Evolutionary conservation across 2,329 filamentous ascomycete genomes (phyloP), one percentile per base, ranked within the genome.

Genomic region (Fusarium sp.): DNA sequence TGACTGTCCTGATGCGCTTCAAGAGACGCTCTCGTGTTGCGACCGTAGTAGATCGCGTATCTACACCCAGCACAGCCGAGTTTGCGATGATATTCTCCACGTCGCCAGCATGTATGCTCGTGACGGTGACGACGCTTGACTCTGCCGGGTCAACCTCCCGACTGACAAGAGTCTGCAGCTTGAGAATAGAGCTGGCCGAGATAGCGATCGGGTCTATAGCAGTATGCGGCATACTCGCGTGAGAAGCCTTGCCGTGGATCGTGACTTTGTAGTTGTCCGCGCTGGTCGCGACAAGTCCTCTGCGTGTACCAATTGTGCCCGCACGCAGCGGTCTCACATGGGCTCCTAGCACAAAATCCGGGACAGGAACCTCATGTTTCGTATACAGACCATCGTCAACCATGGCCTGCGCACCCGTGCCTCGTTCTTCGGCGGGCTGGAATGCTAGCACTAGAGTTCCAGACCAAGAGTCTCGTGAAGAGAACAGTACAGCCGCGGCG

Each of bases 361-460:
- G 76, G 0, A 75, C 10, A 0, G 75, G 75, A 5, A 72, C 51
- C 0, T 5, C 15, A 7, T 61, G 57, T 0, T 50, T 54, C 1
- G 64, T 64, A 43, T 73, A 78, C 3, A 78, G 65, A 0, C 75
- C 76, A 13, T 73, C 75, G 2, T 77, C 73, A 0, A 77, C 67
- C 76, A 79, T 78, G 7, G 67, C 69, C 15, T 72, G 63, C 0
- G 88, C 88, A 0, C 88, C 88, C 0, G 77, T 79, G 0, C 82
- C 86, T 2, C 82, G 78, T 71, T 91, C 88, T 70, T 91, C 88
- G 2, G 84, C 82, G 0, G 88, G 88, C 66, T 91, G 89, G 70
- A 91, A 91, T 3, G 86, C 72, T 7, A 88, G 71, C 6, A 91
- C 74, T 17, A 91, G 65, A 0, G 86, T 90, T 0, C 88, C 88